phyloP scores from a whole-genome alignment of 371 early-diverging fungal genomes.

The Batrachochytrium dendrobatidis region DNA sequence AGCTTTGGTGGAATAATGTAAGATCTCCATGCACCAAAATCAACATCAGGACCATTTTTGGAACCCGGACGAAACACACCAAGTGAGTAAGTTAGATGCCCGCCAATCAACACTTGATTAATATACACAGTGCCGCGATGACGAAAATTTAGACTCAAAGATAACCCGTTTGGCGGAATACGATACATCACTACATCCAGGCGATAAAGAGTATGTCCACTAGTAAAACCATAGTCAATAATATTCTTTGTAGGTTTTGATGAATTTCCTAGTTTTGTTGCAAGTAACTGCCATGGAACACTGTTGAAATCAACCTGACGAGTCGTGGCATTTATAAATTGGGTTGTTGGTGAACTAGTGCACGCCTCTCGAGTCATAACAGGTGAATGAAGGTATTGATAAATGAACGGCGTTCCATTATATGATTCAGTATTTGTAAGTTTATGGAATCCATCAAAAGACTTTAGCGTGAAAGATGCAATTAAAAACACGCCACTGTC shows the following conservation, averaged over 20 bases:
- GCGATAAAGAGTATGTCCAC: conserved; percentile 62
- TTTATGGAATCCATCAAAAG: neutral
- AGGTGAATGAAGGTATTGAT: neutral
- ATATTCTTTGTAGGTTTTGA: conserved; percentile 23
- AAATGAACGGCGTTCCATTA: neutral
- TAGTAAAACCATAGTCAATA: conserved; percentile 55
- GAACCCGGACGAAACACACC: conserved; percentile 55
- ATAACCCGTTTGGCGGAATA: conserved; percentile 15
- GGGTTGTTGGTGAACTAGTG: neutral
- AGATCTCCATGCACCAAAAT: conserved; percentile 40
- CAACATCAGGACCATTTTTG: conserved; percentile 68
- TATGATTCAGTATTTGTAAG: neutral
- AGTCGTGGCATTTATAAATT: conserved; percentile 23
- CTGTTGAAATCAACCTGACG: conserved; percentile 22
- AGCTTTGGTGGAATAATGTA: conserved; percentile 37
- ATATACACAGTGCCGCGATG: conserved; percentile 62
- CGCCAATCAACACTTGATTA: conserved; percentile 61
- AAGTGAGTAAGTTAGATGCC: conserved; percentile 69
- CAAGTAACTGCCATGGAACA: conserved; percentile 41
- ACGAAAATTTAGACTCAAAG: conserved; percentile 58
- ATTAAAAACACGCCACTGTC: conserved; percentile 12
- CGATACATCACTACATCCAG: conserved; percentile 6
- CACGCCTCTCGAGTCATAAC: neutral
- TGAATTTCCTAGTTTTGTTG: conserved; percentile 13
- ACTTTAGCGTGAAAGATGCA: conserved; percentile 5